Evolutionary conservation across 2,329 filamentous ascomycete genomes (phyloP).

Genomic region (Fusarium falciforme): DNA sequence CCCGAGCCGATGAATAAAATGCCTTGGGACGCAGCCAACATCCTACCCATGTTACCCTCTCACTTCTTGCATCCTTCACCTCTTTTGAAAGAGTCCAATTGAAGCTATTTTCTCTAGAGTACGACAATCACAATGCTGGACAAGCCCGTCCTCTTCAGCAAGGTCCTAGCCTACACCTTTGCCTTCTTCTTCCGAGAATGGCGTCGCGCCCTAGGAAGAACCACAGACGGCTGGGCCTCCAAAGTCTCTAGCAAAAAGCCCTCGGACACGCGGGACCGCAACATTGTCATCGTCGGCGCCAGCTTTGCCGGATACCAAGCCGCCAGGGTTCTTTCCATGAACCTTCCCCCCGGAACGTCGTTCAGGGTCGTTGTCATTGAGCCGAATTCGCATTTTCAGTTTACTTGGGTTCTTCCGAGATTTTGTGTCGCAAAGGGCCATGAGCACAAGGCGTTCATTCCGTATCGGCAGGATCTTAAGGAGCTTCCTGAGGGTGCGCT

Average conservation of each 20-base stretch:
- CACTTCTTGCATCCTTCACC: not conserved
- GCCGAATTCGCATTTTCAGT: conserved; percentile 70
- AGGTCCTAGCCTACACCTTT: conserved; percentile 44
- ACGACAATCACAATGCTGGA: conserved; percentile 39
- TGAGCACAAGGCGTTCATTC: conserved; percentile 70
- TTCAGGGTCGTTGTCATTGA: conserved; percentile 68
- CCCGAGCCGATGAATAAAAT: not conserved
- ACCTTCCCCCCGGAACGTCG: conserved; percentile 57
- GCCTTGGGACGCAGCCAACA: not conserved
- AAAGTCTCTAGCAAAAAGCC: conserved; percentile 11
- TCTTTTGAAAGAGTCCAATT: not conserved
- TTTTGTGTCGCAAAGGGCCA: conserved; percentile 66
- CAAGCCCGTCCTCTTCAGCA: conserved; percentile 46
- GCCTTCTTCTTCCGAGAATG: conserved; percentile 36
- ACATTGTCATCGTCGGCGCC: conserved; percentile 67
- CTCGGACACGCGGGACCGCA: conserved; percentile 47
- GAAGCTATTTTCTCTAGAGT: not conserved
- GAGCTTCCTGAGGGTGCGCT: conserved; percentile 48
- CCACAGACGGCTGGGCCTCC: conserved; percentile 21
- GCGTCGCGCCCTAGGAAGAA: conserved; percentile 26
- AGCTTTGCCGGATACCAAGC: conserved; percentile 67
- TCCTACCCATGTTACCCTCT: not conserved
- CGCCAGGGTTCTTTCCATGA: conserved; percentile 59
- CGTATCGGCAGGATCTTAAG: conserved; percentile 60
- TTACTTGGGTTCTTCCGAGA: conserved; percentile 69